Evolutionary conservation across 139 green algal genomes (phyloP), one percentile per base, ranked within the genome.

Genomic region (Closterium sp.): DNA sequence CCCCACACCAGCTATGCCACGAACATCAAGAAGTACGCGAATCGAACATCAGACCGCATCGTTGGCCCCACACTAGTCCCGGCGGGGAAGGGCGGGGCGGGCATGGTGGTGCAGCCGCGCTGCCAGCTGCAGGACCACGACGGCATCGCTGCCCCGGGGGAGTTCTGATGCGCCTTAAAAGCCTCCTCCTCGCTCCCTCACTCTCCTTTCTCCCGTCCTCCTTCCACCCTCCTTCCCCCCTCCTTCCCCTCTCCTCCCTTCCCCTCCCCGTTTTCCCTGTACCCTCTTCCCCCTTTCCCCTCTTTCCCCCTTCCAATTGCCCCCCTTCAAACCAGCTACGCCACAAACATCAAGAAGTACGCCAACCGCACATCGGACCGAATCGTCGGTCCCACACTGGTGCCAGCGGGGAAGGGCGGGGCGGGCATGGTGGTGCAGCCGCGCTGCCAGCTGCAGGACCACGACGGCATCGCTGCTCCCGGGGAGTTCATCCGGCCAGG

Each of bases 351-450:
- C 31, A 97, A 96, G 89, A 98, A 98, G 94, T 98, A 99, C 94
- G 95, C 95, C 90, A 99, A 99, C 95, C 95, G 98, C 90, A 97
- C 97, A 11, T 94, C 91, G 50, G 98, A 99, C 94, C 95, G 97
- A 45, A 97, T 99, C 86, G 95, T 98, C 38, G 90, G 91, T 7
- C 96, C 96, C 31, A 45, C 70, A 24, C 30, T 93, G 2, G 31
- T 89, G 1, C 90, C 90, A 0, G 85, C 42, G 6, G 30, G 91
- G 24, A 45, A 89, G 84, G 84, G 38, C 28, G 22, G 50, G n/a
- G 19, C 89, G n/a, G 79, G 88, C 24, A 24, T 38, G 27, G 45
- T 84, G 42, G 88, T 91, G 32, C 24, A 31, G 24, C 31, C 28
- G 28, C 90, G 90, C 24, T 92, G 90, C 42, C 90, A 93, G 84